Evolutionary conservation across 345 rosid genomes (phyloP).

Genomic region (Arabidopsis arenosa): DNA sequence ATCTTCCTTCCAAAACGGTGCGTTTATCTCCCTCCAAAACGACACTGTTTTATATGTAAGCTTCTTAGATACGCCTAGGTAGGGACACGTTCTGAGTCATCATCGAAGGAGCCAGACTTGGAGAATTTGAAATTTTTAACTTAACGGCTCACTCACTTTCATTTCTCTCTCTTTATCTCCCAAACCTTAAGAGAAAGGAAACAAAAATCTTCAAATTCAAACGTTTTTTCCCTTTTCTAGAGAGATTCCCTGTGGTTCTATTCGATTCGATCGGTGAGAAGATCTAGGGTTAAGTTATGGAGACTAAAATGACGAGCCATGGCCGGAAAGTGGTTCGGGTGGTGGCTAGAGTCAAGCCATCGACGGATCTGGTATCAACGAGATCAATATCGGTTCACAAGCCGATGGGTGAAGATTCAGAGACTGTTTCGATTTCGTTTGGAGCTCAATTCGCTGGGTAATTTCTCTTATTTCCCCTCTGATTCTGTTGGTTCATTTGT

Average conservation of each 20-base stretch:
- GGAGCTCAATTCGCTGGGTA: constrained; percentile 58
- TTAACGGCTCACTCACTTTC: constrained; percentile 18
- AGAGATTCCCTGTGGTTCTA: constrained; percentile 9
- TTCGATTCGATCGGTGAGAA: neutral
- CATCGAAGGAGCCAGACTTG: constrained; percentile 30
- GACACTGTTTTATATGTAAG: neutral
- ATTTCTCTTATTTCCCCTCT: neutral
- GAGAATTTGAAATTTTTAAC: constrained; percentile 1
- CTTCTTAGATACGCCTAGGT: constrained; percentile 34
- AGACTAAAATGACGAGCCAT: constrained; percentile 22
- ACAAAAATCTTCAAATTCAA: constrained; percentile 4
- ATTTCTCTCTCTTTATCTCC: constrained; percentile 5
- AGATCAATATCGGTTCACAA: constrained; percentile 52
- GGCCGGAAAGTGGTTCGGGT: constrained; percentile 51
- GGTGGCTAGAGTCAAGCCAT: constrained; percentile 63
- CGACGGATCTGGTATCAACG: constrained; percentile 38
- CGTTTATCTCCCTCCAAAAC: neutral
- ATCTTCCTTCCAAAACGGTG: neutral
- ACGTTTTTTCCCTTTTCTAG: constrained; percentile 11
- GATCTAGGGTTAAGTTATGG: constrained; percentile 18
- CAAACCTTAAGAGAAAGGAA: constrained; percentile 21
- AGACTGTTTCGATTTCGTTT: constrained; percentile 54
- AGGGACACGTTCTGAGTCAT: constrained; percentile 22
- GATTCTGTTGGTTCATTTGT: no score
- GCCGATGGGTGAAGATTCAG: constrained; percentile 53